These are phyloP conservation scores for Fraxinus cuspidata DNA, from an alignment of 257 asterid species.

Conservation along the genomic window DNA sequence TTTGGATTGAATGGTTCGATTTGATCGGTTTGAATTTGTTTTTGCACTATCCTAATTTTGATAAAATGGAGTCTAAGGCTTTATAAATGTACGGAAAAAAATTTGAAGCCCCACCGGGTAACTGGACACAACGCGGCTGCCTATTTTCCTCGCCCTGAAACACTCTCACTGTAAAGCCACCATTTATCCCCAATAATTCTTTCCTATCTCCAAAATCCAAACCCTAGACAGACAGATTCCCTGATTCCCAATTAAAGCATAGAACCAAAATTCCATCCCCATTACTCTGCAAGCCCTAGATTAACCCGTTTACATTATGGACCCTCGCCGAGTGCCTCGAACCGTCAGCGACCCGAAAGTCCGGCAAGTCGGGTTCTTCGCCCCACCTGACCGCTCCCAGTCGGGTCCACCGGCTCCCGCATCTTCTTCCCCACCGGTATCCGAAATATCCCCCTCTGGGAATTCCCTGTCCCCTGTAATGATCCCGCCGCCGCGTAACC, in stretches of 20 bases:
- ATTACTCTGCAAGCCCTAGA: slow-evolving; percentile 25
- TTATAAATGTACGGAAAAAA: too few relatives aligned
- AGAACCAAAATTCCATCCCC: slow-evolving; percentile 2
- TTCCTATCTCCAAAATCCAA: background rate
- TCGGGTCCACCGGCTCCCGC: slow-evolving; percentile 60
- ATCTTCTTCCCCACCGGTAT: slow-evolving; percentile 48
- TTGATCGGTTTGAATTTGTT: too few relatives aligned
- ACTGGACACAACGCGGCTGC: background rate
- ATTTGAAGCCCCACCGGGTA: too few relatives aligned
- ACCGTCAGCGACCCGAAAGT: slow-evolving; percentile 88
- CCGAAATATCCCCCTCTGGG: slow-evolving; percentile 58
- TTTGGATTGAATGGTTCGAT: too few relatives aligned
- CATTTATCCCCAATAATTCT: background rate
- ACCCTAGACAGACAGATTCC: background rate
- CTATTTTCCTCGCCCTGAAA: background rate
- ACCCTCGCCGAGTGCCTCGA: slow-evolving; percentile 75
- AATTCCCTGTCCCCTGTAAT: slow-evolving; percentile 82
- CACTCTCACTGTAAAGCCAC: background rate
- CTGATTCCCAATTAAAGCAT: background rate
- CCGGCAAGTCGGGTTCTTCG: slow-evolving; percentile 93
- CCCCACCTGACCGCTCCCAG: slow-evolving; percentile 62
- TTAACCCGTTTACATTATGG: slow-evolving; percentile 45
- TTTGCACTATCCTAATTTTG: too few relatives aligned
- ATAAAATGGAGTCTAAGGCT: too few relatives aligned
- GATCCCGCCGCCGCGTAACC: slow-evolving; percentile 85